A percentile compares a stretch with the other conserved stretches of the same genome.
Conservation (phyloP, 495 filamentous ascomycete species). For the Saxispiralis lemnorum region DNA sequence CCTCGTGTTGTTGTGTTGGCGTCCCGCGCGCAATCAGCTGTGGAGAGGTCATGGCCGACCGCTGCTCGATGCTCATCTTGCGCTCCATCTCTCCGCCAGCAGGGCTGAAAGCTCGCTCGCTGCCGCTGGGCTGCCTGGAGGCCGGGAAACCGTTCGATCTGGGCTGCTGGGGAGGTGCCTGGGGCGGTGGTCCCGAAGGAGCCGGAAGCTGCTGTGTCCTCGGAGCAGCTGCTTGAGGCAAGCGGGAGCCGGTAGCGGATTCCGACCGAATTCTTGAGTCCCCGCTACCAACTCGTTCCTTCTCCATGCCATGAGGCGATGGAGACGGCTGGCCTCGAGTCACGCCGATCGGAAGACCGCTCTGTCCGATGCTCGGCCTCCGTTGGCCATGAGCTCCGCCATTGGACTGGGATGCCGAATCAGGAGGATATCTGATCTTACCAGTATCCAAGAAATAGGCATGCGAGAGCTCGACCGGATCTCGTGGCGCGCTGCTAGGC, state of each 20-base stretch:
- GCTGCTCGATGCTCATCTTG: too few relatives aligned
- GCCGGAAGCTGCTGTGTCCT: conserved; percentile 6
- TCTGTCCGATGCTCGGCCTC: conserved; percentile 24
- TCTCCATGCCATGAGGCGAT: conserved; percentile 1
- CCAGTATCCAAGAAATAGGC: conserved; percentile 83
- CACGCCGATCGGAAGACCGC: not conserved
- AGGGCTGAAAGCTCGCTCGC: conserved; percentile 10
- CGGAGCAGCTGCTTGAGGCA: conserved; percentile 3
- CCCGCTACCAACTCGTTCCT: conserved; percentile 5
- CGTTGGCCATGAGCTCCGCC: conserved; percentile 18
- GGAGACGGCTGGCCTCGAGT: not conserved
- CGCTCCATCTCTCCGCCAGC: too few relatives aligned
- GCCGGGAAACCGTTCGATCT: conserved; percentile 4
- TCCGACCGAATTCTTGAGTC: not conserved
- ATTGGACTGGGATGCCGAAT: conserved; percentile 19
- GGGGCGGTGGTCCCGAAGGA: conserved; percentile 11
- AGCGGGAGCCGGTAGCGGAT: not conserved
- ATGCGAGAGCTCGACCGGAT: conserved; percentile 67
- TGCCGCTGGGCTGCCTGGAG: conserved; percentile 10
- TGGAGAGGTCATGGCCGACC: not conserved
- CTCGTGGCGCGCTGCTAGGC: conserved; percentile 67
- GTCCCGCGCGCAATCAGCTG: not conserved
- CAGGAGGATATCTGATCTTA: conserved; percentile 83
- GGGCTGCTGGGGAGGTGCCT: conserved; percentile 2
- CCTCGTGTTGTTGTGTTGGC: not conserved